Conservation (phyloP, 306 rosid species). For the Castanea sativa region DNA sequence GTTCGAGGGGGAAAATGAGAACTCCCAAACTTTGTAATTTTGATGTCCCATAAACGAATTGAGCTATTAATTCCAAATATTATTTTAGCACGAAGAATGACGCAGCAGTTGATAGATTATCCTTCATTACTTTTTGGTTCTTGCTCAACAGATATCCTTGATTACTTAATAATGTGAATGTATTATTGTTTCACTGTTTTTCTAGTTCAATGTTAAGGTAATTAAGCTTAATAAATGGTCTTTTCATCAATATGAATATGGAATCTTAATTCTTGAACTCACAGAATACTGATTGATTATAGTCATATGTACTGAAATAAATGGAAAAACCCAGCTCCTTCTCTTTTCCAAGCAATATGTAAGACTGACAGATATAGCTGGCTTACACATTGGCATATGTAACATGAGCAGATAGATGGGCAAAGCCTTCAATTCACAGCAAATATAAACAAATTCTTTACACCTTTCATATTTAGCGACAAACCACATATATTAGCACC, state of each 20-base stretch:
- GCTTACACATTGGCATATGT: not conserved
- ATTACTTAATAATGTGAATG: not conserved
- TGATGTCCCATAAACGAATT: not conserved
- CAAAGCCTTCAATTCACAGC: too few relatives aligned
- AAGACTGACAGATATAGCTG: not conserved
- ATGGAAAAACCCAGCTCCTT: too few relatives aligned
- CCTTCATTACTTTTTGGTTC: not conserved
- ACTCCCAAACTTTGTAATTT: not conserved
- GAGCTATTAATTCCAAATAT: not conserved
- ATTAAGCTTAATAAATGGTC: too few relatives aligned
- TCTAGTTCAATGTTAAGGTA: not conserved
- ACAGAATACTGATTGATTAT: not conserved
- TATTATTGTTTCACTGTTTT: not conserved
- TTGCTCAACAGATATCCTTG: not conserved
- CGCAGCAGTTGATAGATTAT: not conserved
- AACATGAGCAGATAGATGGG: not conserved
- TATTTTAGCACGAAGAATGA: not conserved
- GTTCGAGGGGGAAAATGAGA: not conserved
- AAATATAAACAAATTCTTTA: not conserved
- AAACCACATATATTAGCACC: not conserved
- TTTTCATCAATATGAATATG: too few relatives aligned
- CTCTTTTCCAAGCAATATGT: too few relatives aligned
- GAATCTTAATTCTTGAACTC: not conserved
- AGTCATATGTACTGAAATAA: not conserved
- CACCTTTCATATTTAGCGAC: not conserved